A percentile compares a stretch with the other conserved stretches of the same genome.
Evolutionary conservation across 2,329 filamentous ascomycete species (phyloP).

Genomic region (Cercospora nicotianae): DNA sequence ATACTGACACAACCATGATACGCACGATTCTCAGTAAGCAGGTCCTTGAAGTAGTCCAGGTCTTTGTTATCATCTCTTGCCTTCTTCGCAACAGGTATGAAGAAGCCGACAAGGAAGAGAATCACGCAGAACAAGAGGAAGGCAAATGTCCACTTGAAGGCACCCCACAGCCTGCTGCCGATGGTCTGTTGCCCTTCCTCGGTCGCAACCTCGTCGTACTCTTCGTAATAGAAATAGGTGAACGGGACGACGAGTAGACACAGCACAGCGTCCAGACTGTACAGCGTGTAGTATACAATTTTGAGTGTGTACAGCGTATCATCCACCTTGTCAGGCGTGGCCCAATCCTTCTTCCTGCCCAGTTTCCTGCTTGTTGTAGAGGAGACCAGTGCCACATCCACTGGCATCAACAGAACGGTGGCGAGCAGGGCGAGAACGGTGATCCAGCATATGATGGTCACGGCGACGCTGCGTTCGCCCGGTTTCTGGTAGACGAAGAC

Average conservation of each 20-base stretch:
- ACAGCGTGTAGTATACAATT: conserved; percentile 88
- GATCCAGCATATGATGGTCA: conserved; percentile 82
- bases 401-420: conserved; percentile 86
- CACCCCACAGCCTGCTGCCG: conserved; percentile 72
- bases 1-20: conserved; percentile 17
- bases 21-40: conserved; percentile 77
- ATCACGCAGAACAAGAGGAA: conserved; percentile 79
- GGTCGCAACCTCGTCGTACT: conserved; percentile 87
- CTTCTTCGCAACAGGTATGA: conserved; percentile 76
- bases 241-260: conserved; percentile 91
- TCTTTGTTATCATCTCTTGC: conserved; percentile 67
- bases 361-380: conserved; percentile 74
- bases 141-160: conserved; percentile 84
- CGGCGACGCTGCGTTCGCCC: conserved; percentile 76
- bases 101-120: conserved; percentile 90
- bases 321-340: conserved; percentile 75
- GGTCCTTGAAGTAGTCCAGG: conserved; percentile 85
- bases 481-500: conserved; percentile 90
- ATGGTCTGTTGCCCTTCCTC: conserved; percentile 75
- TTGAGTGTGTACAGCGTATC: conserved; percentile 77
- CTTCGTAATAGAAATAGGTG: conserved; percentile 97
- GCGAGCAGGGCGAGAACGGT: conserved; percentile 85
- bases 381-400: conserved; percentile 92
- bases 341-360: conserved; percentile 92
- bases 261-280: conserved; percentile 85